Percentiles rank a stretch among this genome's conserved stretches.
Conservation (phyloP, 306 rosid species). For the Casuarina cunninghamiana region DNA sequence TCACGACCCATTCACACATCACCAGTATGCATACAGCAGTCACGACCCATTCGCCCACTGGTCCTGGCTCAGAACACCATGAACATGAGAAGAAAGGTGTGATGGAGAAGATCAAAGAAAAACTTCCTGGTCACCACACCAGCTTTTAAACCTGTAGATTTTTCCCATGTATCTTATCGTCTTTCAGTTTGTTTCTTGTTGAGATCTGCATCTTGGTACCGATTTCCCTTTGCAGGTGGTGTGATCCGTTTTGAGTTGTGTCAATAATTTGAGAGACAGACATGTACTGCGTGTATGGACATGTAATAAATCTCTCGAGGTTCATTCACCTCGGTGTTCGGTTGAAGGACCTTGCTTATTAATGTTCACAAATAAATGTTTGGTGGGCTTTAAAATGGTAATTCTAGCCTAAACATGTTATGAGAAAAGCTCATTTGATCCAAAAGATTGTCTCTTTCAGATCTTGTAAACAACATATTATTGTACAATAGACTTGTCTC, state of each 20-base stretch:
- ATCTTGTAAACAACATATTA: too few relatives aligned
- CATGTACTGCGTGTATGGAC: background rate
- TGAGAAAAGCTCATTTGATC: too few relatives aligned
- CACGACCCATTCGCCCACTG: slow-evolving; percentile 4
- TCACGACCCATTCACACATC: slow-evolving; percentile 11
- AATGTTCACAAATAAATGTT: background rate
- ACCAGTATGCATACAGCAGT: background rate
- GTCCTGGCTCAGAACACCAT: slow-evolving; percentile 16
- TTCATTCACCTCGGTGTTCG: background rate
- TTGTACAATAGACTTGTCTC: too few relatives aligned
- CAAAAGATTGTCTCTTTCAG: too few relatives aligned
- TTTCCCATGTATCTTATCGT: too few relatives aligned
- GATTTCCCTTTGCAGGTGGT: background rate
- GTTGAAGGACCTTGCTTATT: background rate
- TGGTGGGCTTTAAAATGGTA: background rate
- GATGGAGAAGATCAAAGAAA: slow-evolving; percentile 74
- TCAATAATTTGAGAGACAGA: background rate
- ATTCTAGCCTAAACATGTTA: too few relatives aligned
- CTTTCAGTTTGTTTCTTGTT: background rate
- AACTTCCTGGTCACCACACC: slow-evolving; percentile 67
- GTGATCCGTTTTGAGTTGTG: background rate
- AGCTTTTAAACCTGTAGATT: background rate
- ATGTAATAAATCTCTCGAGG: background rate
- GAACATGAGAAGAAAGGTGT: slow-evolving; percentile 63
- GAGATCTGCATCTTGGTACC: background rate